These are phyloP conservation scores for Miscanthus lutarioriparius DNA, from an alignment of 176 grass and related monocot species.

Conservation along the genomic window DNA sequence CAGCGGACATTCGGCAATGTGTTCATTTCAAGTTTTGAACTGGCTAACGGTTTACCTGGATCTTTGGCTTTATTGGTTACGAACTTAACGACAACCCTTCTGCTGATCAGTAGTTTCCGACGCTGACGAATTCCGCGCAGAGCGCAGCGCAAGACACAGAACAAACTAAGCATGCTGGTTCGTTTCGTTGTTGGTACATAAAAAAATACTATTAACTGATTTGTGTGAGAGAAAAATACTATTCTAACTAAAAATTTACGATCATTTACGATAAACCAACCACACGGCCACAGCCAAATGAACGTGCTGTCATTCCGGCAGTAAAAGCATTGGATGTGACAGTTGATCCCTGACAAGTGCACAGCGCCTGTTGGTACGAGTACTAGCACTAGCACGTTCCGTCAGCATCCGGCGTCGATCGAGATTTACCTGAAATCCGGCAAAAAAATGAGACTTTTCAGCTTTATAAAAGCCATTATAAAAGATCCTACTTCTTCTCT, in stretches of 20 bases:
- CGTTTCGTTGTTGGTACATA: too few species aligned
- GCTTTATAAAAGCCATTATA: too few species aligned
- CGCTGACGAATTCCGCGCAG: not conserved
- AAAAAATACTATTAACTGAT: too few species aligned
- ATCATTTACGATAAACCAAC: too few species aligned
- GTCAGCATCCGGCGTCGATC: too few species aligned
- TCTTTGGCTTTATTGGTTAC: not conserved
- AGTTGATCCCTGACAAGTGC: not conserved
- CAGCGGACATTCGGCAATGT: not conserved
- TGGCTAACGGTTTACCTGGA: not conserved
- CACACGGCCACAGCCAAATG: too few species aligned
- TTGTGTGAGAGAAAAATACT: too few species aligned
- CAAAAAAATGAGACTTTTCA: too few species aligned
- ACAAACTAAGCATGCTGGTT: too few species aligned
- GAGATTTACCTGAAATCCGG: too few species aligned
- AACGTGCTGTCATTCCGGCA: not conserved
- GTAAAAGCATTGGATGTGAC: not conserved
- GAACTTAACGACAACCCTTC: not conserved
- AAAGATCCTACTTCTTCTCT: too few species aligned
- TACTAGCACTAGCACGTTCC: not conserved
- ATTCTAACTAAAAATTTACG: too few species aligned
- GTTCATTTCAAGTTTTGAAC: not conserved
- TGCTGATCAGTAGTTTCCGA: not conserved
- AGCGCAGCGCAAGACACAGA: not conserved
- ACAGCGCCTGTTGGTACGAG: not conserved